A percentile compares a stretch with the other conserved stretches of the same genome.
These are phyloP conservation scores for Claviceps digitariae DNA, from an alignment of 2,329 filamentous ascomycete species.

Conservation along the genomic window DNA sequence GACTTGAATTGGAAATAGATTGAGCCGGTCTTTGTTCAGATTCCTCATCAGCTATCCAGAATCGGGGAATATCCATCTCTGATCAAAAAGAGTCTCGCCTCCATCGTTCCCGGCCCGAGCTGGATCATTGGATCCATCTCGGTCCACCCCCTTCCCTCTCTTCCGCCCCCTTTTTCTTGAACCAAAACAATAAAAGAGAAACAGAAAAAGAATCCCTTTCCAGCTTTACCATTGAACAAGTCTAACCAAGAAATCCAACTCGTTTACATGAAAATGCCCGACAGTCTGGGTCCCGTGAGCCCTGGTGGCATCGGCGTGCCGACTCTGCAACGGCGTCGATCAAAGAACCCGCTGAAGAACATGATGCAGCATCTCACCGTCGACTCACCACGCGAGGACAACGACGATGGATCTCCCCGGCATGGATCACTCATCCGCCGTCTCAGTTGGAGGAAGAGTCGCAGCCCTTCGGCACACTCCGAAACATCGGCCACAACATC, in stretches of 20 bases:
- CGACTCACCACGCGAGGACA: constrained; percentile 16
- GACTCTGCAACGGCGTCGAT: constrained; percentile 18
- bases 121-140: background rate
- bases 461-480: constrained; percentile 22
- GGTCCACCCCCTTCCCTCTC: background rate
- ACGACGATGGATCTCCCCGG: constrained; percentile 15
- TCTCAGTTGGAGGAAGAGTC: constrained; percentile 22
- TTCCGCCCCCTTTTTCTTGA: background rate
- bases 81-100: background rate
- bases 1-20: background rate
- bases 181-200: background rate
- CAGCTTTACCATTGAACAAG: background rate
- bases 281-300: constrained; percentile 14
- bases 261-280: constrained; percentile 11
- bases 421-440: constrained; percentile 21
- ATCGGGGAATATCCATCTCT: background rate
- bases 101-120: background rate
- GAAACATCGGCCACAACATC: constrained; percentile 11
- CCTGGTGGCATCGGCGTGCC: constrained; percentile 12
- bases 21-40: background rate
- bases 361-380: constrained; percentile 26
- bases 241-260: background rate
- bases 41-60: background rate
- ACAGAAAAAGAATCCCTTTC: background rate
- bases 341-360: constrained; percentile 21